Evolutionary conservation across 805 yeast genomes (phyloP).

Genomic region (Monosporozyma unispora): DNA sequence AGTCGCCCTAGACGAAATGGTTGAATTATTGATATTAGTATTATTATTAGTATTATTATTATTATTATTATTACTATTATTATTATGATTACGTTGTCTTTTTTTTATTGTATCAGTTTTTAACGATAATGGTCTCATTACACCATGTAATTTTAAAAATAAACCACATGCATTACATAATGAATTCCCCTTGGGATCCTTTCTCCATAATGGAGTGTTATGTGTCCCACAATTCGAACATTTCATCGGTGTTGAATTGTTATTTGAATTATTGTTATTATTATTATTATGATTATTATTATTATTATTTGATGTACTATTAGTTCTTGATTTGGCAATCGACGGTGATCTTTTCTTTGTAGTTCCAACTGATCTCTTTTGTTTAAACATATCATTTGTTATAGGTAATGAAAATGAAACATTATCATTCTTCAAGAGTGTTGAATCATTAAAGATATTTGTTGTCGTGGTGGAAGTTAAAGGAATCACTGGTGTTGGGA

Average conservation of each 20-base stretch:
- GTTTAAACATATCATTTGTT: not conserved
- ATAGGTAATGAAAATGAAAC: constrained; percentile 2
- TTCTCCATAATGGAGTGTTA: constrained; percentile 90
- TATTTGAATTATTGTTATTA: no score
- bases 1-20: no score
- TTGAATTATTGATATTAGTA: not conserved
- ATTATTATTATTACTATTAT: constrained; percentile 19
- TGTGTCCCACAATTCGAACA: constrained; percentile 86
- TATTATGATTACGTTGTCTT: constrained; percentile 51
- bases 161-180: constrained; percentile 94
- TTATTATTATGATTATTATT: not conserved
- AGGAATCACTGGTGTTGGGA: not conserved
- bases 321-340: not conserved
- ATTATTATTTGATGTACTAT: not conserved
- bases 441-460: not conserved
- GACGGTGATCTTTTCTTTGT: not conserved
- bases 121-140: constrained; percentile 77
- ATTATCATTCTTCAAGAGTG: not conserved
- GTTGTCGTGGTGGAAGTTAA: not conserved
- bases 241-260: constrained; percentile 28
- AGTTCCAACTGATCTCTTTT: no score
- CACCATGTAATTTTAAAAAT: constrained; percentile 84
- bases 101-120: constrained; percentile 90
- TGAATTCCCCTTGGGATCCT: constrained; percentile 84
- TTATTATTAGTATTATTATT: not conserved